Evolutionary conservation across 208 protist genomes (phyloP), one percentile per base, ranked within the genome.

Genomic region (Acanthamoeba divionensis): DNA sequence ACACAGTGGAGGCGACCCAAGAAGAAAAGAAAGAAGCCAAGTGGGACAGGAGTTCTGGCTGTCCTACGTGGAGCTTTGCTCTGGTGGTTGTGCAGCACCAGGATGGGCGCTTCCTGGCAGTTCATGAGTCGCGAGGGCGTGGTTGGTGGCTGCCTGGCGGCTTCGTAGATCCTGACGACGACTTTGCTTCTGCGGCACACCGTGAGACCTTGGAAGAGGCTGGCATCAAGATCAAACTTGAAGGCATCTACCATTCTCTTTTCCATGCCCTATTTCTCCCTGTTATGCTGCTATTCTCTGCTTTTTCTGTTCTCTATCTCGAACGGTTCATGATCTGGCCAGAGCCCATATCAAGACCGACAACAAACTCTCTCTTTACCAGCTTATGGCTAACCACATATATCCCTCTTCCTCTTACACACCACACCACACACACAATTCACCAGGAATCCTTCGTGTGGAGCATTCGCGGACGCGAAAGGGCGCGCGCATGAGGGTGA

Each of bases 21-120:
- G n/a, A n/a, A n/a, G n/a, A n/a, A n/a, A n/a, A n/a, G n/a, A n/a
- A n/a, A n/a, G n/a, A 18, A 6, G 7, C 71, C 54, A 50, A 80
- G 26, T 80, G 71, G 71, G 60, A 12, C n/a, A 52, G 71, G 21
- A 26, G 33, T 15, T 45, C 71, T 13, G 71, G 71, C 44, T 80
- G 71, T 18, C 71, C 71, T 10, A 80, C 71, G 18, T 80, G 71
- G 71, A 80, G 60, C 71, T 80, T 80, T 50, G 60, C 48, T 50
- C 36, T 80, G 4, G 71, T 80, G 71, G 71, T 80, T 7, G 71
- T 57, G 21, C 71, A 80, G 47, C 71, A 80, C n/a, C 71, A 44
- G 0, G 71, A 80, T n/a, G 71, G 71, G 48, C 71, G 71, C 71
- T 80, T 80, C 44, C 71, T 80, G 18, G 71, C 71, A 2, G 71